phyloP scores from a whole-genome alignment of 441 rosid genomes.

The Bocquillonia castaneifolia region DNA sequence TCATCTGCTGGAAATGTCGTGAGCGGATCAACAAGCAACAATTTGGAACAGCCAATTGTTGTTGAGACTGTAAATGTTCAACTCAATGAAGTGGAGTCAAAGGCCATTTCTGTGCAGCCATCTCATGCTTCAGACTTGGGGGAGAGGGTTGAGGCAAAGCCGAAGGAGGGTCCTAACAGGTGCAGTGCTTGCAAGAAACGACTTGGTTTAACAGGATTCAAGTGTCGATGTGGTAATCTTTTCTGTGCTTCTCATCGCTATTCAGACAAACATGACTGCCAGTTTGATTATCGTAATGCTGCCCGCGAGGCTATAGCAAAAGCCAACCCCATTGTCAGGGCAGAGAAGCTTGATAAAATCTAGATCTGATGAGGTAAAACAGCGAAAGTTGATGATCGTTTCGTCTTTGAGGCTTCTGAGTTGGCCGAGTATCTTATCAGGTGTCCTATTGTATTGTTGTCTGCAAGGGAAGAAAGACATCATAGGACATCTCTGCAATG shows the following conservation, averaged over 20 bases:
- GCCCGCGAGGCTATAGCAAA: constrained; percentile 55
- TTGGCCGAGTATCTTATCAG: constrained; percentile 29
- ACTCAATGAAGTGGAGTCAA: constrained; percentile 35
- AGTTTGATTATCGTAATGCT: constrained; percentile 55
- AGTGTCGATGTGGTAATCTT: constrained; percentile 60
- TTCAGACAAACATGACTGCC: constrained; percentile 70
- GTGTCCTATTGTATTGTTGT: constrained; percentile 40
- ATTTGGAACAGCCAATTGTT: constrained; percentile 27
- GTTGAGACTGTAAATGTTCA: constrained; percentile 22
- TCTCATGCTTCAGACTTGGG: constrained; percentile 32
- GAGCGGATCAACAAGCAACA: constrained; percentile 35
- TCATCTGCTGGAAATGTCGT: constrained; percentile 39
- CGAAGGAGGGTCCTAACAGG: constrained; percentile 44
- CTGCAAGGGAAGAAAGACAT: constrained; percentile 25
- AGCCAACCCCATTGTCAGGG: constrained; percentile 55
- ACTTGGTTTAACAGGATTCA: constrained; percentile 65
- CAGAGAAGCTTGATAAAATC: constrained; percentile 53
- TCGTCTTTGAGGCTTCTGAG: constrained; percentile 29
- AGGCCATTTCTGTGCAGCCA: constrained; percentile 35
- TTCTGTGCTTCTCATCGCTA: constrained; percentile 72
- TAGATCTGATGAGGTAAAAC: constrained; percentile 17
- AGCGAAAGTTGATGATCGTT: constrained; percentile 25
- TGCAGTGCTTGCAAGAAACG: constrained; percentile 52
- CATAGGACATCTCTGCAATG: constrained; percentile 32
- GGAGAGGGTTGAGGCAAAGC: constrained; percentile 40